Percentiles rank a stretch among this genome's conserved stretches.
Evolutionary conservation across 768 basidiomycete species (phyloP).

Genomic region (Leucocoprinus birnbaumii): DNA sequence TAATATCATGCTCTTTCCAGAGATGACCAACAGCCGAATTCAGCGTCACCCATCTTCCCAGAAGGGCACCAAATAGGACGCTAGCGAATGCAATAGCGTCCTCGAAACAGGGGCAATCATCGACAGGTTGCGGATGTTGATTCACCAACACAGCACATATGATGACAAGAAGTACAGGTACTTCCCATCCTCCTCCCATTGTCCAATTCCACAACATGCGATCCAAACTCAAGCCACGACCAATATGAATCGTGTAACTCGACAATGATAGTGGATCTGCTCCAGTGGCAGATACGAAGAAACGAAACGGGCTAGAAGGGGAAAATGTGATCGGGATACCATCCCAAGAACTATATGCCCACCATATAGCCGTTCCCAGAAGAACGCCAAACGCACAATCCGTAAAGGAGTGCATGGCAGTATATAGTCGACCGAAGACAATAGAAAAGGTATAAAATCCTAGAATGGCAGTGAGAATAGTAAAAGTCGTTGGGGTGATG

Average conservation of each 20-base stretch:
- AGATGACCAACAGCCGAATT: constrained; percentile 37
- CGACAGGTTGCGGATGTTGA: constrained; percentile 90
- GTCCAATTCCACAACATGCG: constrained; percentile 34
- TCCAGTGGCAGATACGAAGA: not conserved
- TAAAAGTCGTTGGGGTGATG: constrained; percentile 47
- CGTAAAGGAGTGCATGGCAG: constrained; percentile 85
- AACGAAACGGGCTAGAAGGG: constrained; percentile 24
- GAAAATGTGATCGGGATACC: constrained; percentile 32
- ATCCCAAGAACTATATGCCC: constrained; percentile 41
- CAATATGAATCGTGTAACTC: constrained; percentile 27
- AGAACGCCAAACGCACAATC: constrained; percentile 64
- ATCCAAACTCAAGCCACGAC: constrained; percentile 35
- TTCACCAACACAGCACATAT: constrained; percentile 76
- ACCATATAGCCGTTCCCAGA: constrained; percentile 74
- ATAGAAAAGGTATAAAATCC: constrained; percentile 64
- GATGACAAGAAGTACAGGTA: constrained; percentile 60
- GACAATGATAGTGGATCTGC: constrained; percentile 13
- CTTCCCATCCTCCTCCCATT: constrained; percentile 39
- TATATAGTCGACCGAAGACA: constrained; percentile 79
- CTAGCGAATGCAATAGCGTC: constrained; percentile 94
- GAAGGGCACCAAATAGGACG: constrained; percentile 70
- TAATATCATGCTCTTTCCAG: constrained; percentile 27
- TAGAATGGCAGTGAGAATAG: constrained; percentile 39
- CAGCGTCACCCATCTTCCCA: constrained; percentile 64
- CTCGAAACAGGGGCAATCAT: constrained; percentile 97